phyloP scores from a whole-genome alignment of 2,329 filamentous ascomycete species.

The Zasmidium citrigriseum region DNA sequence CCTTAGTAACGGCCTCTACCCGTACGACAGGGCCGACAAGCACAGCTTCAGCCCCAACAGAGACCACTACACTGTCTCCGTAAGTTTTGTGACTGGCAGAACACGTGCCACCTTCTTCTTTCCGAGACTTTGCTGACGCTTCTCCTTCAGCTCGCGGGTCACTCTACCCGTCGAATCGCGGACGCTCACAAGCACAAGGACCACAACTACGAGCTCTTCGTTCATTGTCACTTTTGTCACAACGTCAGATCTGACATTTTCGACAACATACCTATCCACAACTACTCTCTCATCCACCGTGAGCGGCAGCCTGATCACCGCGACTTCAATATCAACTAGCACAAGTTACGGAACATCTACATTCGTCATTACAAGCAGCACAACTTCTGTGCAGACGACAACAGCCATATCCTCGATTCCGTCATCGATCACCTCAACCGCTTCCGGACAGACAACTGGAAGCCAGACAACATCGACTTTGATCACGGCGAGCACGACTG shows the following conservation, averaged over 20 bases:
- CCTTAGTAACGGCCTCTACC: not conserved
- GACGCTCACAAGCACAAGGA: not conserved
- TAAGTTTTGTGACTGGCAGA: too few relatives aligned
- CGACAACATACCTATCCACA: not conserved
- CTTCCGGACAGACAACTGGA: not conserved
- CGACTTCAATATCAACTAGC: not conserved
- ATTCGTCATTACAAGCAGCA: not conserved
- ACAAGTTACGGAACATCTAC: not conserved
- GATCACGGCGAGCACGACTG: not conserved
- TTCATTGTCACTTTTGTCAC: not conserved
- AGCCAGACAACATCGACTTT: not conserved
- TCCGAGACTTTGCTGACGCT: too few relatives aligned
- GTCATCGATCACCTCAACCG: not conserved
- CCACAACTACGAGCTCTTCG: not conserved
- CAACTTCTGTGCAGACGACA: not conserved
- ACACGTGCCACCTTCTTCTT: too few relatives aligned
- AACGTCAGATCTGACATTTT: not conserved
- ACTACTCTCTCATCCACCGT: not conserved
- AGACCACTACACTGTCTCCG: not conserved
- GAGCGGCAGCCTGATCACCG: not conserved
- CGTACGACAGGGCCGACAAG: not conserved
- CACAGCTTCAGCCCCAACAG: not conserved
- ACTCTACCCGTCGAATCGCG: not conserved
- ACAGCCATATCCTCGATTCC: not conserved
- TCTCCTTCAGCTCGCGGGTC: not conserved